Evolutionary conservation across 768 basidiomycete species (phyloP), one percentile per base, ranked within the genome.

Genomic region (Hebeloma cylindrosporum): DNA sequence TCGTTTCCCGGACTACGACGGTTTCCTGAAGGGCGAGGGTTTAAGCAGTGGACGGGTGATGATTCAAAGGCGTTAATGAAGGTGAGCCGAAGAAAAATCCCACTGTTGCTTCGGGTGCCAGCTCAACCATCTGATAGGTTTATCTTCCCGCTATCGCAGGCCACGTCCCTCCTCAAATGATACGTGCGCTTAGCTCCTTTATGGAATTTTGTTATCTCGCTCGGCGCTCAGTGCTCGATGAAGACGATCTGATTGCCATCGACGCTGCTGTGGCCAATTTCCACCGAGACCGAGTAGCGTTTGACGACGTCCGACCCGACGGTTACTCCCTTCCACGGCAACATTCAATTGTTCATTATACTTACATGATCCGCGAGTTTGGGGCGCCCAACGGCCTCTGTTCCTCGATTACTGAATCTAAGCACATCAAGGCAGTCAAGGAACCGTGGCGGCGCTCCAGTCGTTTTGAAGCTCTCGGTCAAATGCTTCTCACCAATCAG

Each of bases 1-100:
- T 35, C 54, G 0, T 63, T 53, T 42, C 40, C 56, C 2, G 58
- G 61, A 1, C 47, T 63, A 3, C 53, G 30, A 3, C 43, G 44
- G 4, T 66, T 66, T 45, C 56, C 57, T 5, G 47, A 62, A 47
- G 66, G 64, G 2, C 41, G 45, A 0, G 40, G 48, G 7, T 66
- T 65, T 34, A 53, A 60, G 16, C 63, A 68, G 36, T 69, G 66
- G 67, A 68, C 63, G 3, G 63, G 65, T 0, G 56, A 68, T 38
- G 61, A 70, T 32, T 70, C 65, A 4, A 67, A 67, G 41, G 66
- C 55, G 2, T 43, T 67, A 0, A 69, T 68, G 64, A 69, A 67
- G 63, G n/a, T n/a, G n/a, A 61, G 62, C 35, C 14, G 32, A 7
- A 11, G 29, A 6, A n/a, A 11, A 20, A 11, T 36, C 13, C 10